Conservation (phyloP, 225 moss, liverwort and hornwort species). For the Thuidium tamariscinum region DNA sequence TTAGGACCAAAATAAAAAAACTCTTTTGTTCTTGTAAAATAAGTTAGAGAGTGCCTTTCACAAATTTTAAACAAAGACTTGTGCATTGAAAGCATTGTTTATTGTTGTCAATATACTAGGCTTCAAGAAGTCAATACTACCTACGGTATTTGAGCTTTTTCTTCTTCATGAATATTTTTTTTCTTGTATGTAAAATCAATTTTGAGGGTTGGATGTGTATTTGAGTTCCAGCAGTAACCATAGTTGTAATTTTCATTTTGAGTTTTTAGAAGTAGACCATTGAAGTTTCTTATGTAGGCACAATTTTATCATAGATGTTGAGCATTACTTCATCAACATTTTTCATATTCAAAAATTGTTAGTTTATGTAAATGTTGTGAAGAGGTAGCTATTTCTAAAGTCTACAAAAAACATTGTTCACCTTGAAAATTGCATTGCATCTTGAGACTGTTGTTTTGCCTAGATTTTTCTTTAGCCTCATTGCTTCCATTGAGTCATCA, state of each 20-base stretch:
- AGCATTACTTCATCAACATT: neutral
- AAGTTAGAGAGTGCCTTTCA: neutral
- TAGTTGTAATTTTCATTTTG: neutral
- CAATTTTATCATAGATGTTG: neutral
- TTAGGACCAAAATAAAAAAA: neutral
- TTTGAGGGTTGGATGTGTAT: neutral
- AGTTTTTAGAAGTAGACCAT: neutral
- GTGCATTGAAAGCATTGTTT: neutral
- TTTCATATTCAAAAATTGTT: neutral
- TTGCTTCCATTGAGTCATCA: neutral
- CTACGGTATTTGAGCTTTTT: neutral
- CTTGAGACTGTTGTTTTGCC: neutral
- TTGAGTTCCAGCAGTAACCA: neutral
- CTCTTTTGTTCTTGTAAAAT: neutral
- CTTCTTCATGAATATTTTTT: neutral
- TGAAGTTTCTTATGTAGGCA: neutral
- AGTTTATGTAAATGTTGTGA: fast-evolving
- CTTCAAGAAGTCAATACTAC: no score
- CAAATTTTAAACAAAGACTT: neutral
- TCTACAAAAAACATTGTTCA: neutral
- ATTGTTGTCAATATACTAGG: no score
- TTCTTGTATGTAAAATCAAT: no score
- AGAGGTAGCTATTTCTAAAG: neutral
- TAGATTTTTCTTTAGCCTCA: fast-evolving
- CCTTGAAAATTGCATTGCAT: neutral